Base-by-base conservation (phyloP, 345 rosid genomes). In the Brassica carinata region DNA sequence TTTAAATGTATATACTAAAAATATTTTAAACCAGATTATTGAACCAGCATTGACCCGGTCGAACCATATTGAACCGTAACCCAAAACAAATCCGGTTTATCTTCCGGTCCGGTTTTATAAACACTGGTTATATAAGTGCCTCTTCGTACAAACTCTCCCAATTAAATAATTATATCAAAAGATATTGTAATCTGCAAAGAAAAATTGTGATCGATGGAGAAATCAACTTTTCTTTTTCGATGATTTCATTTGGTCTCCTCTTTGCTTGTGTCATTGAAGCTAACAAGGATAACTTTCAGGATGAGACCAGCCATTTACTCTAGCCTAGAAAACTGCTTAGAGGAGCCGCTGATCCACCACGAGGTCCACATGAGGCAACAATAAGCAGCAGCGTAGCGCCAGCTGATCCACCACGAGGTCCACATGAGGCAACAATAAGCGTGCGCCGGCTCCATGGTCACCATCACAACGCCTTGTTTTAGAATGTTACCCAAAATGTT, bases 211-310 rank as follows among this genome's bases (percentile, higher is more conserved):
- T 17, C 2, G 3, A 76, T 76, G 80, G 53, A 15, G 3, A 77
- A 69, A 30, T 61, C 75, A 77, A 40, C 34, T 69, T 40, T 13
- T 30, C 13, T 77, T 70, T 27, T 61, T 74, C 19, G 36, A 11
- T 69, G 17, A 61, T 69, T 30, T 59, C 62, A 7, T 19, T 77
- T 31, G 17, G 27, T 70, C 64, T 77, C 75, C 27, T 77, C 4
- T 77, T 70, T 3, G 70, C 53, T 77, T 61, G 69, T 69, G 63
- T 31, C 27, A 77, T 17, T 14, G 36, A 31, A 62, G 36, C 69
- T 34, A 40, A 31, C 7, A 29, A 26, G 59, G 36, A 67, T 8
- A 68, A 76, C 5, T 11, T 64, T 51, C 26, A 48, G 3, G 64
- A 53, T 7, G 64, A 53, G 55, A 75, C 72, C 7, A 48, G 15